Evolutionary conservation across 371 early-diverging fungal species (phyloP).

Genomic region (Phascolomyces articulosus): DNA sequence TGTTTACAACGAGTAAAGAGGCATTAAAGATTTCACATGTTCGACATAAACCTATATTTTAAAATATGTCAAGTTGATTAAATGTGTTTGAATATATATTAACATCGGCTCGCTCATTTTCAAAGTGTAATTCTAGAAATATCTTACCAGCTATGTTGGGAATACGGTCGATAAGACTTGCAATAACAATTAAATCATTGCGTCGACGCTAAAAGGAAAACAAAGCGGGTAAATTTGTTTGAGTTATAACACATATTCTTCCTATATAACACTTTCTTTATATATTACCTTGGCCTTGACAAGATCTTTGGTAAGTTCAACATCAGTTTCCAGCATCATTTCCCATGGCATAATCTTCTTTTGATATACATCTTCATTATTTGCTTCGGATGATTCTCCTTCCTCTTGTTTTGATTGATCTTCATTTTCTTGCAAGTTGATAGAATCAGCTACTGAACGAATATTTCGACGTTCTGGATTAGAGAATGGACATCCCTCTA

Average conservation of each 20-base stretch:
- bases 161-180: conserved; percentile 57
- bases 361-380: conserved; percentile 43
- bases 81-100: not conserved
- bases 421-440: conserved; percentile 28
- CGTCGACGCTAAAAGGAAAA: conserved; percentile 38
- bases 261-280: not conserved
- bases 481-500: conserved; percentile 33
- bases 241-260: too few relatives aligned
- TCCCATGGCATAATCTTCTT: conserved; percentile 75
- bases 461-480: conserved; percentile 27
- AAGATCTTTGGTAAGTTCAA: conserved; percentile 45
- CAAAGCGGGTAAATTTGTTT: too few relatives aligned
- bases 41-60: conserved; percentile 43
- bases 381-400: not conserved
- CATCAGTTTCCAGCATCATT: conserved; percentile 54
- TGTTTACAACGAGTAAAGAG: conserved; percentile 47
- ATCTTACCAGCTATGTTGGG: conserved; percentile 72
- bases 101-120: too few relatives aligned
- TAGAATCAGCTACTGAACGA: conserved; percentile 36
- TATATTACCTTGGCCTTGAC: conserved; percentile 30
- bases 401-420: not conserved
- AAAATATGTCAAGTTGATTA: too few relatives aligned
- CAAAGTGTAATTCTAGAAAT: too few relatives aligned
- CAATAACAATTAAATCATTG: conserved; percentile 64
- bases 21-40: conserved; percentile 75